Evolutionary conservation across 83 land plant genomes (phyloP), one percentile per base, ranked within the genome.

Genomic region (Diphasiastrum complanatum): DNA sequence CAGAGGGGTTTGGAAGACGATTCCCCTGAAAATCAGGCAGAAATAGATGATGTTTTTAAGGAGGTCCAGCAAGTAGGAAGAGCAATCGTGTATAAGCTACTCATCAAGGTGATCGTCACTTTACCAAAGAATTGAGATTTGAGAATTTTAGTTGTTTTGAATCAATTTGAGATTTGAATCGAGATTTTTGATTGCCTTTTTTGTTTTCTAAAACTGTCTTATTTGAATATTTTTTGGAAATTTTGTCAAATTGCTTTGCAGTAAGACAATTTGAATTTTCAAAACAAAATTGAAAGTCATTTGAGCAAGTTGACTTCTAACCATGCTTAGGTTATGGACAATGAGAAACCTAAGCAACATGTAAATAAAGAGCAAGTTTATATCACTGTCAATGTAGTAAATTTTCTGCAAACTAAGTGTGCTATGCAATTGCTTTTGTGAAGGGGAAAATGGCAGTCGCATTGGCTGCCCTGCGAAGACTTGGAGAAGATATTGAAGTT

Each of bases 401-500:
- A 40, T 16, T 40, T 40, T 16, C 16, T 40, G 43, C 12, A 40
- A 40, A 16, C 16, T 10, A 16, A 16, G 16, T 16, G 10, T 40
- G 12, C 12, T 10, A 10, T 23, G 59, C 31, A 6, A 5, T 5
- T 18, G 5, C 23, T 18, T 59, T 36, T 32, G 3, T 31, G 14
- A 10, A 95, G 99, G 96, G 96, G 29, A 90, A 95, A 72, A 73
- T 72, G 58, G 78, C 69, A 46, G 64, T 86, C 54, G 96, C 92
- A 48, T 61, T 95, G 60, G 78, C 77, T 47, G 84, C 84, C 51
- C 45, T 95, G 55, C 81, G 80, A 60, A 83, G 84, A 58, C 88
- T 95, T 73, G 99, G 99, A 48, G 96, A 95, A 56, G 99, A 95
- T 56, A 66, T 89, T 61, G 96, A 89, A 68, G 51, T 50, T 27